Evolutionary conservation across 768 basidiomycete genomes (phyloP), one percentile per base, ranked within the genome.

Genomic region (Hemileccinum impolitum): DNA sequence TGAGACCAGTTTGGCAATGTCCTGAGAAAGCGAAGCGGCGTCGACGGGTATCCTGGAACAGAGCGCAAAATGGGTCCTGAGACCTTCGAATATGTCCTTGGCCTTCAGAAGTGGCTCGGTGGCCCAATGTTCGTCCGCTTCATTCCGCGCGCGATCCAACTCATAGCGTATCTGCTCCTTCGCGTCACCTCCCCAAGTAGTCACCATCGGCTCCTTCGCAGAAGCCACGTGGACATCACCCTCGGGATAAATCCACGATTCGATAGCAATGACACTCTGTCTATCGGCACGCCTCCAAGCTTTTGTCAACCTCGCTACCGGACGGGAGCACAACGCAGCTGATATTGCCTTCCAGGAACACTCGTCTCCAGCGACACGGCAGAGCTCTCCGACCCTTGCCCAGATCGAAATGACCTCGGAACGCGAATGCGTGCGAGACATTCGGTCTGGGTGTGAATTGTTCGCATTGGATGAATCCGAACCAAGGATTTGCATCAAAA

Each of bases 211-310:
- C 43, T 80, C 72, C 10, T 41, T 55, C 6, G 55, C 63, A 49
- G 54, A 35, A 6, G 52, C 52, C 3, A 60, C 58, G 5, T 66
- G 67, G 1, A 60, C 73, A 37, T 68, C 70, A 10, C 63, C 63
- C 45, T 63, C 66, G 25, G 72, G 66, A 57, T 81, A 75, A 0
- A 84, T 77, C 89, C 89, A 90, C 3, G 75, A 72, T 53, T 89
- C 85, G 25, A 89, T 76, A 3, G 74, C 75, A 8, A 75, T 71
- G 39, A 82, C 57, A 15, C 80, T 79, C 18, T 74, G 71, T 0
- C 78, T 62, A 50, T 89, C 85, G 0, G 87, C 85, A 17, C 89
- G 74, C 57, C 80, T 82, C 90, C 90, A 93, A 6, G 75, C 86
- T 64, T 89, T 90, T 43, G 84, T 85, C 42, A 92, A 65, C 32